phyloP scores from a whole-genome alignment of 768 basidiomycete genomes.

The Atractiella rhizophila region DNA sequence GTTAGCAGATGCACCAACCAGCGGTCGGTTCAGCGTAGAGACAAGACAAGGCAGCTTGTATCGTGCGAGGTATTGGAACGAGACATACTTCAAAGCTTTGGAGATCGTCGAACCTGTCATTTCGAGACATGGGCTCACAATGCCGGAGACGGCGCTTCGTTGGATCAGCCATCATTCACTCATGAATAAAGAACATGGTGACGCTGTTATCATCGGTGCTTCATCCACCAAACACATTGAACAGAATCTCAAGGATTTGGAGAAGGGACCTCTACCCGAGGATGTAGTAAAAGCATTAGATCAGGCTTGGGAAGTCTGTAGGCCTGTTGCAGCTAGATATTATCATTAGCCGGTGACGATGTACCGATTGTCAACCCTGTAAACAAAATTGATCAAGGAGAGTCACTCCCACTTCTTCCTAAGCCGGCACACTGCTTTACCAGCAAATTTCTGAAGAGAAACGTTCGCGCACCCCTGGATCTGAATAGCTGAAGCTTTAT shows the following conservation, averaged over 20 bases:
- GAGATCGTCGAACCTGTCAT: slow-evolving; percentile 26
- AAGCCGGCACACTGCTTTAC: no score
- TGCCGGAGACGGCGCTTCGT: slow-evolving; percentile 24
- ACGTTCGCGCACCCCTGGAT: no score
- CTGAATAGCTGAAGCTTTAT: no score
- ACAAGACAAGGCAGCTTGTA: slow-evolving; percentile 28
- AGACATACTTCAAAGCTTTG: slow-evolving; percentile 18
- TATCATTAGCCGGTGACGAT: no score
- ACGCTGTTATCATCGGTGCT: slow-evolving; percentile 39
- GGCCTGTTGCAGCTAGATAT: slow-evolving; percentile 25
- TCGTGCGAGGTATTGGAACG: slow-evolving; percentile 31
- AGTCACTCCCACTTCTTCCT: no score
- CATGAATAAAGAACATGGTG: slow-evolving; percentile 27
- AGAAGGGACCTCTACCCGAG: slow-evolving; percentile 36
- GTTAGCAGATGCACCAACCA: slow-evolving; percentile 24
- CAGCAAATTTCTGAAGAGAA: no score
- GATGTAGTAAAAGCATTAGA: slow-evolving; percentile 31
- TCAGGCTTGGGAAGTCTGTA: slow-evolving; percentile 29
- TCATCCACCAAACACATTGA: slow-evolving; percentile 34
- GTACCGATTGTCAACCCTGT: no score
- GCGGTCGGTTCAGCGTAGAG: slow-evolving; percentile 34
- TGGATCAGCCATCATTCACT: slow-evolving; percentile 32
- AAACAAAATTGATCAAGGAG: no score
- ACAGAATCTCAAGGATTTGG: slow-evolving; percentile 30
- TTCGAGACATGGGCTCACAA: slow-evolving; percentile 22